A percentile compares a stretch with the other conserved stretches of the same genome.
phyloP scores from a whole-genome alignment of 1,284 basidiomycete genomes.

The Fomes fomentarius region DNA sequence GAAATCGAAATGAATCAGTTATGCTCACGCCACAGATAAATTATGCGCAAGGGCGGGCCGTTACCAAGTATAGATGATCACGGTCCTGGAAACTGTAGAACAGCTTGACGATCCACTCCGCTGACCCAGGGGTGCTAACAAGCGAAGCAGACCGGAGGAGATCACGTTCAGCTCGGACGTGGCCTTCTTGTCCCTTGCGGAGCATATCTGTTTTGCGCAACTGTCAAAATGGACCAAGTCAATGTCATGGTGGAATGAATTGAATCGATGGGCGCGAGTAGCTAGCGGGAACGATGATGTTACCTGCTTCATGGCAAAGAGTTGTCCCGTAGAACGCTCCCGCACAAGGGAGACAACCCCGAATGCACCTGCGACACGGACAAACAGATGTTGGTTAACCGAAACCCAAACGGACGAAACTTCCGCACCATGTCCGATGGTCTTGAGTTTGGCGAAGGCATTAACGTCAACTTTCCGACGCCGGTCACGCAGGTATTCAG shows the following conservation, averaged over 20 bases:
- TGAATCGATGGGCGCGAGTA: neutral
- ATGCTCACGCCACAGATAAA: conserved; percentile 30
- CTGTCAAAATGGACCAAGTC: conserved; percentile 42
- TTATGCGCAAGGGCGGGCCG: conserved; percentile 29
- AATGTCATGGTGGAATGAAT: neutral
- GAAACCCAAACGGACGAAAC: conserved; percentile 8
- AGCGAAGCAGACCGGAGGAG: conserved; percentile 82
- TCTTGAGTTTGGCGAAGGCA: conserved; percentile 90
- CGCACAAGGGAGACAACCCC: conserved; percentile 93
- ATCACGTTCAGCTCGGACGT: conserved; percentile 90
- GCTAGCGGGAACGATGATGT: conserved; percentile 15
- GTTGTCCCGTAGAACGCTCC: conserved; percentile 76
- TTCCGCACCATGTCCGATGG: conserved; percentile 88
- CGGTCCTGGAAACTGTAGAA: conserved; percentile 93
- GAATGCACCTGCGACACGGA: conserved; percentile 73
- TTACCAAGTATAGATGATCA: conserved; percentile 91
- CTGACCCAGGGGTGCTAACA: conserved; percentile 66
- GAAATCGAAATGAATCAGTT: conserved; percentile 59
- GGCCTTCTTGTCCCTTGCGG: conserved; percentile 97
- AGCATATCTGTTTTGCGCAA: conserved; percentile 96
- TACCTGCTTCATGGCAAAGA: conserved; percentile 98
- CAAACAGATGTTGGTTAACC: conserved; percentile 12
- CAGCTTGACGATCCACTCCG: conserved; percentile 93
- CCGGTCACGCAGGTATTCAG: conserved; percentile 84
- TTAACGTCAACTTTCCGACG: conserved; percentile 83